Base-by-base conservation (phyloP, 192 early-diverging fungal genomes). In the Podila epigama region DNA sequence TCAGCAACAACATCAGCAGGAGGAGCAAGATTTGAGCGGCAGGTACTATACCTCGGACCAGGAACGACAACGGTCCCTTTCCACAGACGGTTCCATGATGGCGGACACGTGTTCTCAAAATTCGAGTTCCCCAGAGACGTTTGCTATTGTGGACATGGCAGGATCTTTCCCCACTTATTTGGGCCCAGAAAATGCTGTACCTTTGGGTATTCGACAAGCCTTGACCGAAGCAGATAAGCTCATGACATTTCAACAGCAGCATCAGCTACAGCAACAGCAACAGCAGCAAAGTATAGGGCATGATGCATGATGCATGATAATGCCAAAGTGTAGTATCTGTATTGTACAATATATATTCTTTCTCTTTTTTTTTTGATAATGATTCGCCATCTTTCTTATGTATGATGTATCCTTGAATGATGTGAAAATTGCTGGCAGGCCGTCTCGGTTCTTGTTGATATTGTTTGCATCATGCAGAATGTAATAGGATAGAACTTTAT, bases 161-260 rank as follows among this genome's bases (percentile, higher is more conserved):
- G 41, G 63, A 11, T 66, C 70, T 1, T 73, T 66, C 63, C 70
- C 63, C 11, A 32, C 57, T 7, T 73, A 73, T 37, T 5, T 73
- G 3, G 63, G 63, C 20, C 12, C 31, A 33, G 69, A 72, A 1
- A 61, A 39, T 10, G 34, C 28, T 11, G 18, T 73, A 4, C 70
- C 70, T 10, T 60, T 65, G 39, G 70, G 70, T 15, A 51, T 73
- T 7, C 56, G 70, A 35, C 70, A 73, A 28, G 37, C 63, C 0
- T 44, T 73, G 7, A 37, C 20, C 5, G 62, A 72, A 15, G 70
- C 52, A 0, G 63, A 66, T 12, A 73, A 61, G 34, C 25, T 73
- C 35, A 66, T 73, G 34, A 73, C 65, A 34, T 73, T 60, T 35
- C 63, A 73, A 28, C 62, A 62, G 9, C 58, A 66, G 37, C n/a